Evolutionary conservation across 2,329 filamentous ascomycete genomes (phyloP), one percentile per base, ranked within the genome.

Genomic region (Drechslerella coelobrocha): DNA sequence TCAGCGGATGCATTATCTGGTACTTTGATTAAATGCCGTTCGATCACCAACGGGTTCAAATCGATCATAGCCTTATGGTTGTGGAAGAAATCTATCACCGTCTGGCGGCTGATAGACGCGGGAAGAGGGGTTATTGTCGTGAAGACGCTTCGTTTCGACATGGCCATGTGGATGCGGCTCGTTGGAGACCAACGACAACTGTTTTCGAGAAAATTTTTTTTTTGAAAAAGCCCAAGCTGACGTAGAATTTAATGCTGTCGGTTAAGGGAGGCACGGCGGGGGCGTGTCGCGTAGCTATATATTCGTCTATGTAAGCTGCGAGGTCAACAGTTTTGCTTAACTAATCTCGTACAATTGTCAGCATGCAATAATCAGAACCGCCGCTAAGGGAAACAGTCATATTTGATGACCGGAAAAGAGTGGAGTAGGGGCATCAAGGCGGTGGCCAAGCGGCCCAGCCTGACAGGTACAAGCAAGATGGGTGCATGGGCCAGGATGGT

Each of bases 11-110:
- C 87, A 76, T 87, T 84, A 23, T 83, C 76, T 0, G 91, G 90
- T 1, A 90, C 83, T 50, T 84, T 83, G 78, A 90, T 90, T 29
- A 82, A 83, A 74, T 87, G 84, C 63, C 90, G 85, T 71, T 89
- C 86, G 72, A 89, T 86, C 61, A 96, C 88, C 51, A 95, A 83
- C 0, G 91, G 91, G 78, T 95, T 96, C 63, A 96, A 82, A 77
- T 93, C 88, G 76, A 96, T 95, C 88, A 96, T 95, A 75, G 87
- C 87, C 53, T 83, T 78, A 79, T 95, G 91, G 78, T 89, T 84
- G 78, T 91, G 90, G 29, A 96, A 86, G 74, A 90, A 90, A 59
- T 85, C 83, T 73, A 95, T 78, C 43, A 90, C 90, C n/a, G 85
- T 83, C 74, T 88, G 83, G 60, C 90, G 85, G 51, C 86, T 82